Conservation (phyloP, 2,329 filamentous ascomycete genomes). For the Epichloe uncinata region DNA sequence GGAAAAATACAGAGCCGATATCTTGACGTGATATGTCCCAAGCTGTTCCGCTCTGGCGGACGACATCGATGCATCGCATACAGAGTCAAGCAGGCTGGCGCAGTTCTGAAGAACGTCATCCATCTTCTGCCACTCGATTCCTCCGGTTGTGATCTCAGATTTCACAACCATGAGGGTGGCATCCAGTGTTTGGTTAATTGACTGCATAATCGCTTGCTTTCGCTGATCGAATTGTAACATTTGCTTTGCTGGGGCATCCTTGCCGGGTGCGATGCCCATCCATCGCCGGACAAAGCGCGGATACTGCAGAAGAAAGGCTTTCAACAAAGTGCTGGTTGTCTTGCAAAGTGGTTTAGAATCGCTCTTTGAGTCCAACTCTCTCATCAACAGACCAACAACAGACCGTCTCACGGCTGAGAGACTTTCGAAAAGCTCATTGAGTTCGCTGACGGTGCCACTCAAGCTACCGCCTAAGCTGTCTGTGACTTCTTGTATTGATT, state of each 20-base stretch:
- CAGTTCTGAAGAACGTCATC: constrained; percentile 47
- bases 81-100: constrained; percentile 36
- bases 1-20: constrained; percentile 61
- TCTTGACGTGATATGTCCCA: constrained; percentile 44
- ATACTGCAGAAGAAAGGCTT: constrained; percentile 42
- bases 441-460: constrained; percentile 43
- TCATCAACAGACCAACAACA: constrained; percentile 34
- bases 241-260: constrained; percentile 40
- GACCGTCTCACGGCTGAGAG: constrained; percentile 42
- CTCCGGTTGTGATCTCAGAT: constrained; percentile 32
- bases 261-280: constrained; percentile 43
- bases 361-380: constrained; percentile 11
- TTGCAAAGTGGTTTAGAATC: constrained; percentile 6
- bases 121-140: constrained; percentile 38
- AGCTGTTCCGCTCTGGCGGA: constrained; percentile 19
- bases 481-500: constrained; percentile 33
- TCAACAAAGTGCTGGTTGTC: constrained; percentile 28
- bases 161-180: constrained; percentile 45
- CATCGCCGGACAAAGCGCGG: constrained; percentile 48
- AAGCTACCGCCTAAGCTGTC: constrained; percentile 44
- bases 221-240: constrained; percentile 48
- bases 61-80: constrained; percentile 27
- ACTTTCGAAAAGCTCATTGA: constrained; percentile 47
- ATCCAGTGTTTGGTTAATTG: constrained; percentile 44
- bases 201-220: constrained; percentile 36